Evolutionary conservation across 2,329 filamentous ascomycete species (phyloP).

Genomic region (Cladosporium oxysporum): DNA sequence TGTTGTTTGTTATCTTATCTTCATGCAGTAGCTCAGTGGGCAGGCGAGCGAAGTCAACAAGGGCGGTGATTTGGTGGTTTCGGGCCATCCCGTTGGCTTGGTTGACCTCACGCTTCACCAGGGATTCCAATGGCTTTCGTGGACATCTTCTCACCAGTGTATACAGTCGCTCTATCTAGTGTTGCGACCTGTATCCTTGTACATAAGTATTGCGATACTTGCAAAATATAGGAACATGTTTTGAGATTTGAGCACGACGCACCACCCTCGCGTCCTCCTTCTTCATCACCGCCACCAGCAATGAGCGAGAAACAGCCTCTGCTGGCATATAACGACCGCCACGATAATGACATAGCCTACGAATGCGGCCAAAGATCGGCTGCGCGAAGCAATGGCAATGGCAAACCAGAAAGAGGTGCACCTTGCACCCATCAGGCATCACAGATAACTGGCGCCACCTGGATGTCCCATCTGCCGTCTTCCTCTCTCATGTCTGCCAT

Average conservation of each 20-base stretch:
- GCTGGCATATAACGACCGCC: not conserved
- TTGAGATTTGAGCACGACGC: constrained; percentile 1
- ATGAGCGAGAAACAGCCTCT: constrained; percentile 18
- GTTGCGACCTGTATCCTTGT: not conserved
- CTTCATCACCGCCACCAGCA: not conserved
- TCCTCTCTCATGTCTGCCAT: constrained; percentile 32
- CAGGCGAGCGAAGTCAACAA: constrained; percentile 8
- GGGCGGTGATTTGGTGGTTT: not conserved
- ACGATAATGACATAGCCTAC: not conserved
- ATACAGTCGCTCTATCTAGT: constrained; percentile 2
- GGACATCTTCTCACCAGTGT: not conserved
- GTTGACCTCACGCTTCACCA: constrained; percentile 6
- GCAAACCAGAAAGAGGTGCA: not conserved
- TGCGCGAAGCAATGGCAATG: not conserved
- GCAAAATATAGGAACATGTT: not conserved
- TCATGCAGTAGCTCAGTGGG: not conserved
- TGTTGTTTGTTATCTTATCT: constrained; percentile 1
- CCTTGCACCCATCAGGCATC: not conserved
- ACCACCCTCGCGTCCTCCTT: not conserved
- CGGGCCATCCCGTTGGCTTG: constrained; percentile 2
- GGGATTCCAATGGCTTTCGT: not conserved
- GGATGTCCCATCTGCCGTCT: constrained; percentile 34
- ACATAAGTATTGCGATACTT: constrained; percentile 1
- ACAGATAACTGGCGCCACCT: constrained; percentile 23
- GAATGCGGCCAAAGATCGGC: not conserved